Percentiles rank a stretch among this genome's conserved stretches.
phyloP scores from a whole-genome alignment of 129 eudicot species.

The Tagetes erecta region DNA sequence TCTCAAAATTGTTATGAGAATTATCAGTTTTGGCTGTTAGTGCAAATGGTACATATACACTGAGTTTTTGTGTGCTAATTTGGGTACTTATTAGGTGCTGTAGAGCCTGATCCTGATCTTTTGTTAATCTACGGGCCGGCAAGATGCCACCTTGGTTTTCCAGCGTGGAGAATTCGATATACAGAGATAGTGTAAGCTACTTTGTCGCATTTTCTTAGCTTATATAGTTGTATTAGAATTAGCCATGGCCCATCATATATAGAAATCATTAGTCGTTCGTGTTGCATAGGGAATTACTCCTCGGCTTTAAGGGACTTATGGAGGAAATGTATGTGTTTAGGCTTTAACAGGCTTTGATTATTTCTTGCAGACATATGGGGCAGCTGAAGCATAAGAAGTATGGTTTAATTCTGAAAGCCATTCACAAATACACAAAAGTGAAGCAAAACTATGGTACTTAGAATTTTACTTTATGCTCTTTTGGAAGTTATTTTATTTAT shows the following conservation, averaged over 20 bases:
- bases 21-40: background rate
- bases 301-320: background rate
- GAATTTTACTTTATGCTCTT: background rate
- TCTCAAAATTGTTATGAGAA: background rate
- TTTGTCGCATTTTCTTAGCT: background rate
- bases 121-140: conserved; percentile 74
- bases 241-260: background rate
- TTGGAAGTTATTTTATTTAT: background rate
- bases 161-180: conserved; percentile 88
- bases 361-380: conserved; percentile 76
- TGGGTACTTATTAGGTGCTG: conserved; percentile 47
- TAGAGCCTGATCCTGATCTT: conserved; percentile 74
- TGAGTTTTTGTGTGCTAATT: conserved; percentile 22
- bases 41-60: background rate
- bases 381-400: conserved; percentile 47
- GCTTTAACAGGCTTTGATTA: background rate
- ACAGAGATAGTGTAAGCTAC: conserved; percentile 88
- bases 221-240: background rate
- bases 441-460: conserved; percentile 77
- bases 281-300: background rate
- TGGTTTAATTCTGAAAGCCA: conserved; percentile 64
- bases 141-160: conserved; percentile 90
- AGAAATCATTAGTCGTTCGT: background rate
- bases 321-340: background rate
- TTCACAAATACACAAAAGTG: conserved; percentile 66